Evolutionary conservation across 176 grass and related monocot species (phyloP).

Genomic region (Themeda triandra): DNA sequence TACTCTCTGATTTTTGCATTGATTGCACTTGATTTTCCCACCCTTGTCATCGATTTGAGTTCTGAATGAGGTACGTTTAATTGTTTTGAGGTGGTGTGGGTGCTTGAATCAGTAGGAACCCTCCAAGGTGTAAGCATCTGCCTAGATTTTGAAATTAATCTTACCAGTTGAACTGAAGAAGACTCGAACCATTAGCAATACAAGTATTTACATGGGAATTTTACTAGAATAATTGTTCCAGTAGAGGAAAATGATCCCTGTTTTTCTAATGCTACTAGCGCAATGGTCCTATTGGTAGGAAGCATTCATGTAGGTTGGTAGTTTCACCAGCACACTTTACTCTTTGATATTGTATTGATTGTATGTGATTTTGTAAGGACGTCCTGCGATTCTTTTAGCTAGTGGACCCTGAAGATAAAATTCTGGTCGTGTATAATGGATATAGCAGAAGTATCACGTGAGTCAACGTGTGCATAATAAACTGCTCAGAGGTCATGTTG

Average conservation of each 20-base stretch:
- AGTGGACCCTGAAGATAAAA: neutral
- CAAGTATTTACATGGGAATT: neutral
- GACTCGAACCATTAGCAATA: neutral
- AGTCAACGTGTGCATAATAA: neutral
- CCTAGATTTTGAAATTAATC: neutral
- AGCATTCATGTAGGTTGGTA: slow-evolving; percentile 21
- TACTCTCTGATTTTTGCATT: slow-evolving; percentile 28
- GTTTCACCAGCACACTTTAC: neutral
- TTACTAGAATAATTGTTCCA: slow-evolving; percentile 7
- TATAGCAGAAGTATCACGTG: neutral
- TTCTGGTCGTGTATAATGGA: slow-evolving; percentile 1
- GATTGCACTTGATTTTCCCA: slow-evolving; percentile 2
- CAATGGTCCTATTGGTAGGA: neutral
- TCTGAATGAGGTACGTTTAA: neutral
- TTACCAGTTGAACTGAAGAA: neutral
- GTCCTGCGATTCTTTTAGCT: neutral
- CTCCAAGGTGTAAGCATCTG: neutral
- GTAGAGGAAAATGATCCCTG: neutral
- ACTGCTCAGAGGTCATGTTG: neutral
- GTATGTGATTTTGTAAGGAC: neutral
- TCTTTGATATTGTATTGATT: slow-evolving; percentile 32
- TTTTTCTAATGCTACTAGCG: neutral
- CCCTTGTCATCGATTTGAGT: neutral
- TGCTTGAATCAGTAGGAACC: neutral
- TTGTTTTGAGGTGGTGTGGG: neutral